These are phyloP conservation scores for Colletotrichum karsti DNA, from an alignment of 2,329 filamentous ascomycete genomes.

Conservation along the genomic window DNA sequence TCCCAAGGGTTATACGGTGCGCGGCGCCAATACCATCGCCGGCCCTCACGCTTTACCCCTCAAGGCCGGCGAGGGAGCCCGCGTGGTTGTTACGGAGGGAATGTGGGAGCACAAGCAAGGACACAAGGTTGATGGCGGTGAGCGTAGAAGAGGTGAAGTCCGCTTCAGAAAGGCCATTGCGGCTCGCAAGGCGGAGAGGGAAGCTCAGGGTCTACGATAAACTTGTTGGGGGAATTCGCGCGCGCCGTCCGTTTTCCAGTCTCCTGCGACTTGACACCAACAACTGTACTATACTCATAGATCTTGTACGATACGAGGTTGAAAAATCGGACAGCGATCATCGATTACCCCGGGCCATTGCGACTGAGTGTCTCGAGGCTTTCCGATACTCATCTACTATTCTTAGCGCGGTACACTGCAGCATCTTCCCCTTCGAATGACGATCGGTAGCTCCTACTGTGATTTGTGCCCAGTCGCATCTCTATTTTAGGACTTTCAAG, in stretches of 20 bases:
- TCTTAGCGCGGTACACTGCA: neutral
- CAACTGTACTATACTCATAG: constrained; percentile 29
- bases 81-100: constrained; percentile 79
- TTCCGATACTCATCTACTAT: neutral
- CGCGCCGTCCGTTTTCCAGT: constrained; percentile 11
- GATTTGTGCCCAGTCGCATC: neutral
- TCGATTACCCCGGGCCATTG: neutral
- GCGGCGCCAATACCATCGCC: constrained; percentile 73
- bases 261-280: constrained; percentile 22
- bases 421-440: neutral
- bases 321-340: constrained; percentile 13
- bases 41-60: constrained; percentile 79
- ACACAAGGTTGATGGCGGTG: constrained; percentile 94
- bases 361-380: neutral
- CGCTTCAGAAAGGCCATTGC: constrained; percentile 85
- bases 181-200: constrained; percentile 76
- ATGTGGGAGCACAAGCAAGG: constrained; percentile 93
- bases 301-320: constrained; percentile 29
- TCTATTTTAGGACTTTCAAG: neutral
- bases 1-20: constrained; percentile 68
- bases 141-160: constrained; percentile 86
- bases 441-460: neutral
- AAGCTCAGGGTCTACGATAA: constrained; percentile 42
- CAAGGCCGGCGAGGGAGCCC: constrained; percentile 70
- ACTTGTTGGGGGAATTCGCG: neutral